Evolutionary conservation across 2,329 filamentous ascomycete species (phyloP), one percentile per base, ranked within the genome.

Genomic region (Monilinia polystroma): DNA sequence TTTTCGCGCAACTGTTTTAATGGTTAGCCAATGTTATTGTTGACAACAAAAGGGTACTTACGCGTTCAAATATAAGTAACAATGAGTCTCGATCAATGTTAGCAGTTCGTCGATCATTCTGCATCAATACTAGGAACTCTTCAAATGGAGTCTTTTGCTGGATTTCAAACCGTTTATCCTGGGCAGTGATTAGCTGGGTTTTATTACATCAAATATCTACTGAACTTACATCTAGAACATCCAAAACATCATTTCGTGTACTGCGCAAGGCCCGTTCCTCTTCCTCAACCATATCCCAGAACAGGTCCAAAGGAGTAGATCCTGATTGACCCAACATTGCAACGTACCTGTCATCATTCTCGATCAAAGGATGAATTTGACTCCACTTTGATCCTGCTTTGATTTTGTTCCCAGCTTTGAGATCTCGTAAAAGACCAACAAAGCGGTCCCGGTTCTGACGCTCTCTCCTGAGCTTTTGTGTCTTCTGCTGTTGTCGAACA

Each of bases 241-340:
- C 93, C 71, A 95, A 81, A 51, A 96, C 90, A 75, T 93, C 88
- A 76, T 95, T 96, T 69, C 92, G 85, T 59, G 90, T 89, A 60
- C 87, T 88, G 69, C 93, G 89, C 58, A 97, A 82, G n/a, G 89
- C 88, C 67, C 91, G 87, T 75, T 99, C 94, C 77, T 98, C 93
- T 77, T 97, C 93, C 77, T 98, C 95, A 35, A 98, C 84, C 58
- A 93, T 82, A 77, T 99, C 95, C 92, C 94, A 97, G 81, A 99
- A 98, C 8, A 99, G 82, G 74, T 98, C 93, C 71, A 97, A 84
- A 18, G 95, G 92, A 5, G 87, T 90, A 5, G 93, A 97, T 66
- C 94, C 93, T 67, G 85, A 80, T 76, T 96, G 92, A 63, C 93
- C 93, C 68, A 93, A 85, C 83, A 97, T 92, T 70, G 87, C 88